These are phyloP conservation scores for Trypanosoma boissoni DNA, from an alignment of 208 protist species.

Conservation along the genomic window DNA sequence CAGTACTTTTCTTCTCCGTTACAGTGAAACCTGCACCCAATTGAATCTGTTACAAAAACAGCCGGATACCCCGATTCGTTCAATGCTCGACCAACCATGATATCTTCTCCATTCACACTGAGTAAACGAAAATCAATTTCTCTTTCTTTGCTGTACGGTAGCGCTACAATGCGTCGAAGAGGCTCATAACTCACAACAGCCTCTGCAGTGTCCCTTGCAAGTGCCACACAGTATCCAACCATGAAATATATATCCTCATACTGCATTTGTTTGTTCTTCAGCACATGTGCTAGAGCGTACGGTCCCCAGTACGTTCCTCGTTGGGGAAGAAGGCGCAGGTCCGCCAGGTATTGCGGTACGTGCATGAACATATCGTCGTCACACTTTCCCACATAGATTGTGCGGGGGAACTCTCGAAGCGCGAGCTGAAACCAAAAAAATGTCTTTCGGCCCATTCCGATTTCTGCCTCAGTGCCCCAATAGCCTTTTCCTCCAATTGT, in stretches of 20 bases:
- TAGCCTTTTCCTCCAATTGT: slow-evolving; percentile 2
- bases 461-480: slow-evolving; percentile 32
- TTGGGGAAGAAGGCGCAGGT: slow-evolving; percentile 24
- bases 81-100: slow-evolving; percentile 1
- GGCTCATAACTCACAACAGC: neutral
- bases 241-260: neutral
- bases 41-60: neutral
- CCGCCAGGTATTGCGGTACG: slow-evolving; percentile 51
- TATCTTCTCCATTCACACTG: neutral
- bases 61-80: neutral
- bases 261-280: neutral
- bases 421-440: slow-evolving; percentile 40
- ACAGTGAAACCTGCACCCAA: neutral
- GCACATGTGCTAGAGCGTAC: neutral
- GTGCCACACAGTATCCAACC: neutral
- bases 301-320: slow-evolving; percentile 9
- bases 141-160: neutral
- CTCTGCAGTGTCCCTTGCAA: neutral
- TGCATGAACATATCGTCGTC: slow-evolving; percentile 54
- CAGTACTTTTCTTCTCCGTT: too few relatives aligned
- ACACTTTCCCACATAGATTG: slow-evolving; percentile 42
- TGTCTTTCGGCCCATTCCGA: slow-evolving; percentile 43
- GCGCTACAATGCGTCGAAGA: neutral
- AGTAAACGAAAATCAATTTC: neutral
- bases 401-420: slow-evolving; percentile 31